Evolutionary conservation across 768 basidiomycete genomes (phyloP).

Genomic region (Naganishia onofrii): DNA sequence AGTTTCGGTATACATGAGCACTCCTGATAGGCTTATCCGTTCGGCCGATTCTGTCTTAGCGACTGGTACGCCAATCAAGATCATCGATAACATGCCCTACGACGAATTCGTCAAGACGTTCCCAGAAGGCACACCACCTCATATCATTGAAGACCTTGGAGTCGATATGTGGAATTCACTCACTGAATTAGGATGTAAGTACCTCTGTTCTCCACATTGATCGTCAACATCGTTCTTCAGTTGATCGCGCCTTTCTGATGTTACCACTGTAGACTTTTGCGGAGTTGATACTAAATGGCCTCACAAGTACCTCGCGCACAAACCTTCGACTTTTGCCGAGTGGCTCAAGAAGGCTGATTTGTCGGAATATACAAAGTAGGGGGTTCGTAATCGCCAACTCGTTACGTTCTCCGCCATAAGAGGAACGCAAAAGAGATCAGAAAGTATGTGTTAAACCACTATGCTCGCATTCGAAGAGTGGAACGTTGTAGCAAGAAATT

Average conservation of each 20-base stretch:
- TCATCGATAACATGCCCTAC: background rate
- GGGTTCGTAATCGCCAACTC: no score
- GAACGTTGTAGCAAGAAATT: no score
- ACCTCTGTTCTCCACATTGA: background rate
- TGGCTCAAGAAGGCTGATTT: conserved; percentile 19
- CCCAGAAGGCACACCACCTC: conserved; percentile 10
- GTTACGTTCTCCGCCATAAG: no score
- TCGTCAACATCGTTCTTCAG: no score
- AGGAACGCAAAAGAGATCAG: no score
- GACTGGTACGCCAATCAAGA: conserved; percentile 12
- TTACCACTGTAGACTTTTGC: background rate
- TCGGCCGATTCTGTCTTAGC: background rate
- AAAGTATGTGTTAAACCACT: no score
- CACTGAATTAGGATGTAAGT: conserved; percentile 14
- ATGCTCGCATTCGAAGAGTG: no score
- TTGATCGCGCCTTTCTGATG: no score
- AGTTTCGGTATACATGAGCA: background rate
- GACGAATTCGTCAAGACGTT: conserved; percentile 11
- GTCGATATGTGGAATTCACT: background rate
- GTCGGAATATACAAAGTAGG: conserved; percentile 5
- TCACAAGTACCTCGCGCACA: conserved; percentile 25
- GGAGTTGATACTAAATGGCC: conserved; percentile 18
- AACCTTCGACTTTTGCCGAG: conserved; percentile 18
- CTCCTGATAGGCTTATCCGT: background rate
- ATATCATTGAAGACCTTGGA: conserved; percentile 21